Conservation (phyloP, 177 flowering plant genomes). For the Vitis hybrid region DNA sequence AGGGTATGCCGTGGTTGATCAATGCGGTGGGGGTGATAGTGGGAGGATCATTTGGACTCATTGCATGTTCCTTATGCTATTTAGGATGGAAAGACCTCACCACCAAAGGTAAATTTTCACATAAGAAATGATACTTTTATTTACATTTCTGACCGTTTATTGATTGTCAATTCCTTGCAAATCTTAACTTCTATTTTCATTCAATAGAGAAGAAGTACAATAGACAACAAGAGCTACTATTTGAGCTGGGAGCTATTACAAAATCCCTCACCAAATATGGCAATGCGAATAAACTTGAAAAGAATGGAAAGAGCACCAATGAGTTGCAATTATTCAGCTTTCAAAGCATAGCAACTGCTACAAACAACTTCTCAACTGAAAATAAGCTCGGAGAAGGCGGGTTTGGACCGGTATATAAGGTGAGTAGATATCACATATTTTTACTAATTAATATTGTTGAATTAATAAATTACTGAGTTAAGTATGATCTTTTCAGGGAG, state of each 20-base stretch:
- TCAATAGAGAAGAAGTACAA: not conserved
- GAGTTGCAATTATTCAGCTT: no score
- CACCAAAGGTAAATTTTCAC: not conserved
- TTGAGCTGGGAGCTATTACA: no score
- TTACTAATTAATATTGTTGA: not conserved
- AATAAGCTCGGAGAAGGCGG: slow-evolving; percentile 4
- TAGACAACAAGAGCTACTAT: no score
- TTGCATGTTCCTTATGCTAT: not conserved
- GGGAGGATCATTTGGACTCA: not conserved
- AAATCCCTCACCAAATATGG: no score
- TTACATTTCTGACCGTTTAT: not conserved
- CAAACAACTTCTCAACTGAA: not conserved
- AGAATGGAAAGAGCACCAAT: no score
- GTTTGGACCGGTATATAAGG: slow-evolving; percentile 4
- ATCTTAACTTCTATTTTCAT: not conserved
- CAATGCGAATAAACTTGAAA: no score
- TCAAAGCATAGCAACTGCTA: not conserved
- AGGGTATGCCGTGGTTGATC: not conserved
- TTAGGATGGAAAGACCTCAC: not conserved
- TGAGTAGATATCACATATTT: not conserved
- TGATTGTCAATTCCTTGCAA: not conserved
- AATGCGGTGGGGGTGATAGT: not conserved
- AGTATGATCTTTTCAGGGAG: not conserved
- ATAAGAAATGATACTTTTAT: not conserved
- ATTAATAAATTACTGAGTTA: not conserved